Evolutionary conservation across 768 basidiomycete genomes (phyloP).

Genomic region (Kwoniella dendrophila): DNA sequence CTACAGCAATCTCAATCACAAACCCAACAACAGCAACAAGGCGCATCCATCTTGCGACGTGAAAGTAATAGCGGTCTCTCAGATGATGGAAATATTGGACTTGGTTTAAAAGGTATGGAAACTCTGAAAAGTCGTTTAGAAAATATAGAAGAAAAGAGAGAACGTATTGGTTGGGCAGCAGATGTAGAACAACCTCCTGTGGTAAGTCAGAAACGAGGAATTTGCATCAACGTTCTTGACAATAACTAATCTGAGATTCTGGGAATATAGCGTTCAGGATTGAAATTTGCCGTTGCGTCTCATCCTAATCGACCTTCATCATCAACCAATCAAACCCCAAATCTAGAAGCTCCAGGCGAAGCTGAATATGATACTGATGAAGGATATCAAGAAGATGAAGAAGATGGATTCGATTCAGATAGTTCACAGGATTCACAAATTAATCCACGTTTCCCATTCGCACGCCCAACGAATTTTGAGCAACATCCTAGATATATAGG

Average conservation of each 20-base stretch:
- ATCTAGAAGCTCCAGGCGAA: slow-evolving; percentile 1
- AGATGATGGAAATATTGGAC: slow-evolving; percentile 19
- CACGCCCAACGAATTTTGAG: slow-evolving; percentile 40
- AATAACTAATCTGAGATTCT: neutral
- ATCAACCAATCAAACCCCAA: neutral
- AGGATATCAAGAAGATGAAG: slow-evolving; percentile 45
- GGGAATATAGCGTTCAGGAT: slow-evolving; percentile 6
- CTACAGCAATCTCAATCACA: slow-evolving; percentile 12
- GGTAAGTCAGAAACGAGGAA: neutral
- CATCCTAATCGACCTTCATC: slow-evolving; percentile 10
- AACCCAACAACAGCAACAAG: neutral
- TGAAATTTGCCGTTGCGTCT: slow-evolving; percentile 32
- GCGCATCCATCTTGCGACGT: slow-evolving; percentile 32
- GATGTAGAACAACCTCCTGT: slow-evolving; percentile 22
- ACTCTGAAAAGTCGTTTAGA: slow-evolving; percentile 16
- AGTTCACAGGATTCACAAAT: slow-evolving; percentile 18
- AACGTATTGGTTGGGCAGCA: slow-evolving; percentile 35
- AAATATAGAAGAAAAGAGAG: slow-evolving; percentile 37
- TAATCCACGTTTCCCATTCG: slow-evolving; percentile 36
- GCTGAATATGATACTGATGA: slow-evolving; percentile 32
- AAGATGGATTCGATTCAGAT: slow-evolving; percentile 36
- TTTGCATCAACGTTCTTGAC: neutral
- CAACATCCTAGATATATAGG: slow-evolving; percentile 20
- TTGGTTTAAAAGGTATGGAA: slow-evolving; percentile 18
- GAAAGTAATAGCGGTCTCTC: slow-evolving; percentile 22